Evolutionary conservation across 2,329 filamentous ascomycete genomes (phyloP), one percentile per base, ranked within the genome.

Genomic region (Falciphora oryzae): DNA sequence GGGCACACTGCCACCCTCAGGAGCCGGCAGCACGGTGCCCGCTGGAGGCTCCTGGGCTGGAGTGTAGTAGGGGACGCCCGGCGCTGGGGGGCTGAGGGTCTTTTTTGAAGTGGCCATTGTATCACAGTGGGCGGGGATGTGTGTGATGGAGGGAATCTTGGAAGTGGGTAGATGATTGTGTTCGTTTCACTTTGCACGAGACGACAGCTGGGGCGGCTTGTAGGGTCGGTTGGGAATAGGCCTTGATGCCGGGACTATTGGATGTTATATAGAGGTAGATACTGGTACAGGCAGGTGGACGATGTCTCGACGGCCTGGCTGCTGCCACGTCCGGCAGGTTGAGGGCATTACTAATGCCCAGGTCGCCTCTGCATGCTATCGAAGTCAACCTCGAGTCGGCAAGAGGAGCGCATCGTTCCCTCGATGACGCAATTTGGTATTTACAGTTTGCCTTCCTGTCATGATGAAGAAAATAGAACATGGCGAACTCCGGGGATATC

Each of bases 21-120:
- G 18, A 22, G 53, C 62, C 8, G 64, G 56, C n/a, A 80, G 68
- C 14, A 81, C 76, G 11, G 81, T 80, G 65, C 82, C 84, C n/a
- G 78, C 75, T 0, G 81, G 77, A 13, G 83, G 83, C 2, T 76
- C 71, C 73, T 86, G 83, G 0, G 73, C 77, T n/a, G 84, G 84
- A 2, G 83, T 85, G 74, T 79, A 86, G 73, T 76, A 86, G 60
- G 83, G 78, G 60, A 78, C 76, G 68, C 79, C 80, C 4, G 75
- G 68, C 13, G 81, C 81, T 62, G 76, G 72, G 67, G 78, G 72
- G 71, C 73, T 79, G 53, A 70, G 69, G 35, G 72, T 71, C 58
- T 65, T 57, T 63, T 71, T 71, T 50, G 44, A n/a, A 5, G 22
- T 3, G 44, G 44, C 22, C 44, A 53, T 53, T 1, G 22, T n/a